Conservation (phyloP, 768 basidiomycete species). For the Crepidotus variabilis region DNA sequence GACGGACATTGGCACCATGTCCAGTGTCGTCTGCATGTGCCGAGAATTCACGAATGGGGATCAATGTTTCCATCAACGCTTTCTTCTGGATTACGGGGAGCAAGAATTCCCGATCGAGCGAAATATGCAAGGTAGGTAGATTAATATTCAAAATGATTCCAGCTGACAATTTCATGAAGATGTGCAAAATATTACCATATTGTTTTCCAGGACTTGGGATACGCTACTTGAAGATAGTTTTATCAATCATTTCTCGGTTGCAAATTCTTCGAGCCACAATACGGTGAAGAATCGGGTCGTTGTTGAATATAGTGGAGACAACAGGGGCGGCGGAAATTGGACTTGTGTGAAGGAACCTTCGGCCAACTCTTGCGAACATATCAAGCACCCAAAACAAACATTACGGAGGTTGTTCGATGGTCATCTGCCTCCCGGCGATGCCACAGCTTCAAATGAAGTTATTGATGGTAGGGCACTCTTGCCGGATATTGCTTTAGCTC, state of each 20-base stretch:
- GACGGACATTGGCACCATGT: not conserved
- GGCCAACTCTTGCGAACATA: slow-evolving; percentile 8
- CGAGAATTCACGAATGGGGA: not conserved
- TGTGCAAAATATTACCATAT: too few relatives aligned
- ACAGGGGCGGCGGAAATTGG: slow-evolving; percentile 9
- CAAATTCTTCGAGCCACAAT: not conserved
- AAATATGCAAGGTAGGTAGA: too few relatives aligned
- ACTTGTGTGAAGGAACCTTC: slow-evolving; percentile 9
- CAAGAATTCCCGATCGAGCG: too few relatives aligned
- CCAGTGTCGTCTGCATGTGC: slow-evolving; percentile 1
- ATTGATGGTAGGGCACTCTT: not conserved
- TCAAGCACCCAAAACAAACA: slow-evolving; percentile 1
- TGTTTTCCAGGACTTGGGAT: slow-evolving; percentile 1
- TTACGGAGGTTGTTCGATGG: slow-evolving; percentile 4
- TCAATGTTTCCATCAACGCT: not conserved
- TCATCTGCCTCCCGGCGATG: slow-evolving; percentile 2
- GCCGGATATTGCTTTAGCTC: too few relatives aligned
- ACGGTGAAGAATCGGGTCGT: slow-evolving; percentile 12
- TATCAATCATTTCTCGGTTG: slow-evolving; percentile 6
- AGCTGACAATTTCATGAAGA: too few relatives aligned
- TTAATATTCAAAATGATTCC: too few relatives aligned
- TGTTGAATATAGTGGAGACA: slow-evolving; percentile 9
- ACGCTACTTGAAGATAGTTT: not conserved
- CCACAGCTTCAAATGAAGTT: not conserved
- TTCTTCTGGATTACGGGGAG: too few relatives aligned